Conservation (phyloP, 768 basidiomycete species). For the Pleurotus eryngii region DNA sequence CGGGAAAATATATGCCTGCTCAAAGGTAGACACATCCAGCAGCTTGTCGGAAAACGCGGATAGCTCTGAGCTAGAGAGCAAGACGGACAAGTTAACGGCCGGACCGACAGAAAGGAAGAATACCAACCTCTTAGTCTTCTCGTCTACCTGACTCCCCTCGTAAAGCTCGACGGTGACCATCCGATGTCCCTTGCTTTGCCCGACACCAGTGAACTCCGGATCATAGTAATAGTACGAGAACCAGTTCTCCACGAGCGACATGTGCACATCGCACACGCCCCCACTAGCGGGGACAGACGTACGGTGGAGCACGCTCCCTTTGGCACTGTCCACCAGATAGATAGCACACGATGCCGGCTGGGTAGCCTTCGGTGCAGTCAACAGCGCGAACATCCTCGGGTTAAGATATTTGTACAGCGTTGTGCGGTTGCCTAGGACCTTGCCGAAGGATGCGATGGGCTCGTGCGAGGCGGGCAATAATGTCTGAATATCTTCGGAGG, state of each 20-base stretch:
- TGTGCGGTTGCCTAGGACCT: conserved; percentile 81
- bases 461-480: conserved; percentile 46
- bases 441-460: conserved; percentile 74
- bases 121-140: conserved; percentile 69
- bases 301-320: conserved; percentile 75
- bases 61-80: conserved; percentile 35
- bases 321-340: conserved; percentile 76
- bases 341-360: conserved; percentile 47
- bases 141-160: conserved; percentile 66
- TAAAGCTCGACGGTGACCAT: conserved; percentile 87
- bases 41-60: conserved; percentile 48
- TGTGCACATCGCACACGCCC: conserved; percentile 60
- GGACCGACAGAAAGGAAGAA: conserved; percentile 1
- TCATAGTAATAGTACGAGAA: conserved; percentile 86
- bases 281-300: conserved; percentile 44
- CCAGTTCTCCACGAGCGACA: conserved; percentile 85
- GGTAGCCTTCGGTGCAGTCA: conserved; percentile 44
- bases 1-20: conserved; percentile 71
- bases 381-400: conserved; percentile 66
- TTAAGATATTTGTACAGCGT: conserved; percentile 96
- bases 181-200: conserved; percentile 61
- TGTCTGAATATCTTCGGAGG: conserved; percentile 53
- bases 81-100: not conserved
- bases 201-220: conserved; percentile 40
- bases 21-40: conserved; percentile 51